Evolutionary conservation across 805 yeast genomes (phyloP).

Genomic region (Myxozyma kluyveri): DNA sequence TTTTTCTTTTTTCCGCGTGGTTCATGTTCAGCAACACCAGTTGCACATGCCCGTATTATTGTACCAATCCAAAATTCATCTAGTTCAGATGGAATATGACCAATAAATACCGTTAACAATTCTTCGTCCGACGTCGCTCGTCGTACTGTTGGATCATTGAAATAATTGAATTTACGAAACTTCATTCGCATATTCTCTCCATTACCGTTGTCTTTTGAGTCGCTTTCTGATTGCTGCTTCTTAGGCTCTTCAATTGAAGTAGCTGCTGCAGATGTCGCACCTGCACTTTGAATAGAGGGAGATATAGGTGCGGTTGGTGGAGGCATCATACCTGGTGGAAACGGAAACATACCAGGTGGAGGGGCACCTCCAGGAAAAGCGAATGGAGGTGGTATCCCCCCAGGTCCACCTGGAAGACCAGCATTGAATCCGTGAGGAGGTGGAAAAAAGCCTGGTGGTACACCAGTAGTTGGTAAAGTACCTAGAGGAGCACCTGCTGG

Average conservation of each 20-base stretch:
- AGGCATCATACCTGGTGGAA: slow-evolving; percentile 4
- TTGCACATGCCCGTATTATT: slow-evolving; percentile 4
- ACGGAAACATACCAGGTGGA: slow-evolving; percentile 5
- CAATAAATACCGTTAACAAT: slow-evolving; percentile 16
- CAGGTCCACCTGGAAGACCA: slow-evolving; percentile 2
- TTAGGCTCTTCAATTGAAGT: no score
- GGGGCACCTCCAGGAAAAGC: not conserved
- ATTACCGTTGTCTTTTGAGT: no score
- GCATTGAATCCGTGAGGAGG: slow-evolving; percentile 10
- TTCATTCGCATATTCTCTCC: not conserved
- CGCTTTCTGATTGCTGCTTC: not conserved
- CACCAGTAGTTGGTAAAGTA: slow-evolving; percentile 4
- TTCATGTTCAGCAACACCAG: no score
- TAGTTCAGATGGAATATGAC: slow-evolving; percentile 21
- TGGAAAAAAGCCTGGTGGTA: slow-evolving; percentile 10
- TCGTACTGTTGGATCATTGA: slow-evolving; percentile 19
- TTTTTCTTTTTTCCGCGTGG: no score
- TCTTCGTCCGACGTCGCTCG: slow-evolving; percentile 24
- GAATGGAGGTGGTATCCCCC: slow-evolving; percentile 10
- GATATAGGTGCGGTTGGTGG: not conserved
- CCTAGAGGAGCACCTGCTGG: no score
- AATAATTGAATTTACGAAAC: slow-evolving; percentile 1
- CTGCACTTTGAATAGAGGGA: not conserved
- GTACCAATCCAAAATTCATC: slow-evolving; percentile 30
- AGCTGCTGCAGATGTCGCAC: not conserved